Conservation (phyloP, 2,329 filamentous ascomycete species). For the Alternaria ethzedia region DNA sequence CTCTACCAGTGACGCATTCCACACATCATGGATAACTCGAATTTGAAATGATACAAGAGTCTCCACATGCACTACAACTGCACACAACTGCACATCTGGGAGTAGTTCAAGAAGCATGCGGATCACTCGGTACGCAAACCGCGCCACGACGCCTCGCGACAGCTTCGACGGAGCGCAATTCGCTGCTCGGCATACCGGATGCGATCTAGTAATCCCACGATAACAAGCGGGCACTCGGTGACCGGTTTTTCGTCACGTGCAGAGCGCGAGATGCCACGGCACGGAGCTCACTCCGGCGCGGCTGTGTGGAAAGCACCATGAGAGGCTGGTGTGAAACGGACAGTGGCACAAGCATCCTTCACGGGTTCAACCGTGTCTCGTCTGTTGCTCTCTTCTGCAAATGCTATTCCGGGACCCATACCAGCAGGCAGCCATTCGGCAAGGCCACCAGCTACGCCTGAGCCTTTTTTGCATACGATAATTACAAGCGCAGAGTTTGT, state of each 20-base stretch:
- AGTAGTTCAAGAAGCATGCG: neutral
- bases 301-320: neutral
- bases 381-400: neutral
- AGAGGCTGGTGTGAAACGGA: neutral
- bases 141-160: constrained; percentile 5
- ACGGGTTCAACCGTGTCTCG: constrained; percentile 7
- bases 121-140: constrained; percentile 6
- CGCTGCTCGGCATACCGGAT: constrained; percentile 4
- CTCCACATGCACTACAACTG: neutral
- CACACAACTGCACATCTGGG: neutral
- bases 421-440: neutral
- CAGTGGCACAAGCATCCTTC: constrained; percentile 12
- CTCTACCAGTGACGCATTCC: constrained; percentile 4
- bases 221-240: constrained; percentile 4
- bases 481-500: neutral
- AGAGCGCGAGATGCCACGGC: neutral
- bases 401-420: constrained; percentile 4
- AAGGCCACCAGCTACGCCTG: neutral
- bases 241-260: constrained; percentile 7
- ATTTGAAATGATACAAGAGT: neutral
- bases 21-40: neutral
- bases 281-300: constrained; percentile 7
- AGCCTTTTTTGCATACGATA: neutral
- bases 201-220: neutral
- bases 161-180: neutral